These are phyloP conservation scores for Fusarium sp. DNA, from an alignment of 2,329 filamentous ascomycete species.

Conservation along the genomic window DNA sequence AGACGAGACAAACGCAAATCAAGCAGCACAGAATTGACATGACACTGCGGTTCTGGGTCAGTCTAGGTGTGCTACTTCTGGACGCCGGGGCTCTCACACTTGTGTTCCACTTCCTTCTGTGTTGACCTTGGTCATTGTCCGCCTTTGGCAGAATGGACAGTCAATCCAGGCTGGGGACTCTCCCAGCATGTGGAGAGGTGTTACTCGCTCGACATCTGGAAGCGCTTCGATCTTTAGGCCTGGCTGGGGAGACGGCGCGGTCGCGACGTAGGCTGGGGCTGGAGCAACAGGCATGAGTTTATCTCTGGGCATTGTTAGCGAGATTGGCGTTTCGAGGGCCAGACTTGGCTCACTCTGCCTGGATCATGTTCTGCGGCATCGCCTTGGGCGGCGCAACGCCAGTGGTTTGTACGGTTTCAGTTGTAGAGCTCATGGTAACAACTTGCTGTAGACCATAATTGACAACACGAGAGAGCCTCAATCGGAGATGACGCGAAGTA, in stretches of 20 bases:
- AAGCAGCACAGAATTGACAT: slow-evolving; percentile 2
- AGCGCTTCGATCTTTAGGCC: neutral
- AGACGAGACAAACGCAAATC: slow-evolving; percentile 8
- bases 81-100: neutral
- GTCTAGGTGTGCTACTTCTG: neutral
- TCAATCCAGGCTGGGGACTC: slow-evolving; percentile 2
- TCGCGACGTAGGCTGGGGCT: neutral
- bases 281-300: neutral
- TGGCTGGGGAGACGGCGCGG: neutral
- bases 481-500: neutral
- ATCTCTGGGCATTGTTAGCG: neutral
- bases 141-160: slow-evolving; percentile 7
- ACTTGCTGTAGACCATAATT: neutral
- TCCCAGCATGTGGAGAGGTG: neutral
- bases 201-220: slow-evolving; percentile 3
- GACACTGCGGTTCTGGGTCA: neutral
- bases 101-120: slow-evolving; percentile 4
- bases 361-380: neutral
- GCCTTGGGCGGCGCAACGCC: neutral
- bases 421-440: neutral
- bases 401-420: neutral
- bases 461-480: neutral
- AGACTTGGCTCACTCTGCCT: neutral
- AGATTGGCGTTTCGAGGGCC: too few relatives aligned
- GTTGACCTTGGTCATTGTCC: neutral